Conservation (phyloP, 2,329 filamentous ascomycete genomes). For the Leptographium flavum region DNA sequence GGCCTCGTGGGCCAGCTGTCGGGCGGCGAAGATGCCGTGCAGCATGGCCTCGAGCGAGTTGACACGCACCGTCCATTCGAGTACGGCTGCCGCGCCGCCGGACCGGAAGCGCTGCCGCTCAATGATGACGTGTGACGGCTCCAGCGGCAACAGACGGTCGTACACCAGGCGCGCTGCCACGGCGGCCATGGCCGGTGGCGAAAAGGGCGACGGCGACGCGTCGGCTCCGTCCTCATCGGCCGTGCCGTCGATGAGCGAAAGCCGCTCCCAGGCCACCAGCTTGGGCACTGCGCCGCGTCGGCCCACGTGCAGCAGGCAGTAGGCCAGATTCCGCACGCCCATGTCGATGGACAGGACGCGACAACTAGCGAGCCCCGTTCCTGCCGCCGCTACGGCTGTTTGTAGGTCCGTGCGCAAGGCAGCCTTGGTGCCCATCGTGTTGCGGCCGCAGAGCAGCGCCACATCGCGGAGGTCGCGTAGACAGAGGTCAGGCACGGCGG, state of each 20-base stretch:
- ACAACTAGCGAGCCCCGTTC: slow-evolving; percentile 7
- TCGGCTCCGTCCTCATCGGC: neutral
- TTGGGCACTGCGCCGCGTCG: slow-evolving; percentile 1
- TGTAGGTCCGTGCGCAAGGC: slow-evolving; percentile 32
- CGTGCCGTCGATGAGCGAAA: slow-evolving; percentile 9
- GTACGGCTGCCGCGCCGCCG: slow-evolving; percentile 47
- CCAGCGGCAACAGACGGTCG: slow-evolving; percentile 27
- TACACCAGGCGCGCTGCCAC: slow-evolving; percentile 19
- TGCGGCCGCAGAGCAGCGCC: slow-evolving; percentile 46
- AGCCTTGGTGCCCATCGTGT: slow-evolving; percentile 35
- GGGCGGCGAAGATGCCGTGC: slow-evolving; percentile 50
- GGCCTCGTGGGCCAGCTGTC: slow-evolving; percentile 29
- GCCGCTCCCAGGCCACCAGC: slow-evolving; percentile 15
- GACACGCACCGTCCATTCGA: slow-evolving; percentile 72
- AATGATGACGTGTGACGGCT: slow-evolving; percentile 58
- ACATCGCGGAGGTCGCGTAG: slow-evolving; percentile 33
- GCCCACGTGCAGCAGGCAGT: slow-evolving; percentile 38
- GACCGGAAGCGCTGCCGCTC: slow-evolving; percentile 48
- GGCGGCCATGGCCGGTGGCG: slow-evolving; percentile 20
- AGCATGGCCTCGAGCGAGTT: slow-evolving; percentile 75
- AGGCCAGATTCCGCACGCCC: slow-evolving; percentile 71
- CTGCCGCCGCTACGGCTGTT: slow-evolving; percentile 16
- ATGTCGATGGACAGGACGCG: slow-evolving; percentile 69
- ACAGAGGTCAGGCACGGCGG: slow-evolving; percentile 15
- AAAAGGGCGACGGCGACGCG: slow-evolving; percentile 12